Evolutionary conservation across 495 filamentous ascomycete genomes (phyloP), one percentile per base, ranked within the genome.

Genomic region (Melanomma pulvis-pyrius): DNA sequence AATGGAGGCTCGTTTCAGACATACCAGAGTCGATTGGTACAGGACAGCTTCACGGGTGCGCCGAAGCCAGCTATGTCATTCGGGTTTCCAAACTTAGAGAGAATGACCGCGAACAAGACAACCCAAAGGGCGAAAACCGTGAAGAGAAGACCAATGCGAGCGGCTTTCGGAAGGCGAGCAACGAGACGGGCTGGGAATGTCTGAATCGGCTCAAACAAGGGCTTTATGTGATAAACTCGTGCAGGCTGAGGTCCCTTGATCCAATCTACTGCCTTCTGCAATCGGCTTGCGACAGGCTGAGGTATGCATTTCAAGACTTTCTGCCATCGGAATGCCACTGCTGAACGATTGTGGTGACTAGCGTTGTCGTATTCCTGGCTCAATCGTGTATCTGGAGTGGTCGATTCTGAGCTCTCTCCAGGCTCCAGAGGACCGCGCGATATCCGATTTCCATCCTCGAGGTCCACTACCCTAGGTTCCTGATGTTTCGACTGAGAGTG

Each of bases 1-100:
- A 77, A 74, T n/a, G 77, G 65, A 1, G 72, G 52, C 48, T 60
- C 57, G 52, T 78, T 76, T 53, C 39, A 50, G 48, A 68, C 71
- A 49, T 49, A 68, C 65, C 65, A 68, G 1, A 68, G 44, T 36
- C 59, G 32, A 12, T 50, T 29, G 3, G 36, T 62, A 36, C 66
- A 69, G 1, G 66, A 51, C 8, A 69, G 57, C 28, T 60, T 26
- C 5, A 69, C 66, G 3, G 66, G 66, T 4, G 59, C 21, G 1
- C 66, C 66, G 24, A 63, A 58, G 21, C 66, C 66, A 1, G 13
- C 66, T 7, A 69, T 47, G 61, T 69, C 54, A 1, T 9, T 15
- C 0, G 66, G 66, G 25, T 53, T 60, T 19, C 60, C 32, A 25
- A 22, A 41, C 7, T 59, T 47, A 0, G 59, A 58, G 15, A 69